phyloP scores from a whole-genome alignment of 2,329 filamentous ascomycete species.

The Aschersonia sp. region DNA sequence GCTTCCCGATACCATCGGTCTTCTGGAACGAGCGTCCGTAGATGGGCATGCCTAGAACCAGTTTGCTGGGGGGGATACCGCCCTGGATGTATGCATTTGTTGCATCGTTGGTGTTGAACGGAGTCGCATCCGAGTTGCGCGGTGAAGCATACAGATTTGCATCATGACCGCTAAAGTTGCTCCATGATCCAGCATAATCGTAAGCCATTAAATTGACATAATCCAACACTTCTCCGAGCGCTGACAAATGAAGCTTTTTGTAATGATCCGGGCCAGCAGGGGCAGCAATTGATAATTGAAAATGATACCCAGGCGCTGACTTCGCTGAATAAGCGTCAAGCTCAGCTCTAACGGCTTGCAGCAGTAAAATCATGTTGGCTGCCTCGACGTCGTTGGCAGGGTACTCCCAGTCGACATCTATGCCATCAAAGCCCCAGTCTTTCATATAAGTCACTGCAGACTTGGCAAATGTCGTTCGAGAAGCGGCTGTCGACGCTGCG shows the following conservation, averaged over 20 bases:
- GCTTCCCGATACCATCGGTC: constrained; percentile 49
- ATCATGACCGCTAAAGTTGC: constrained; percentile 47
- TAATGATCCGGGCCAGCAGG: constrained; percentile 36
- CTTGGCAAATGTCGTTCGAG: constrained; percentile 52
- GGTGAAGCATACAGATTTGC: constrained; percentile 52
- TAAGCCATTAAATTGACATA: constrained; percentile 61
- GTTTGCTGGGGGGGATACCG: constrained; percentile 48
- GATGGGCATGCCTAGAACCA: constrained; percentile 66
- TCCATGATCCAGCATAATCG: constrained; percentile 64
- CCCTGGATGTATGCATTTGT: constrained; percentile 48
- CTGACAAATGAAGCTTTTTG: constrained; percentile 28
- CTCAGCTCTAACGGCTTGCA: constrained; percentile 27
- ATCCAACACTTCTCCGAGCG: constrained; percentile 35
- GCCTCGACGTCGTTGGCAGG: constrained; percentile 23
- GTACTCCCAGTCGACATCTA: constrained; percentile 28
- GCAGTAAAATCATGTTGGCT: constrained; percentile 27
- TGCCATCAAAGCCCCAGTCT: constrained; percentile 50
- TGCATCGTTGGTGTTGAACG: constrained; percentile 53
- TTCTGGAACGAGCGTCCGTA: constrained; percentile 14
- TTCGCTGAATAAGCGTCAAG: constrained; percentile 32
- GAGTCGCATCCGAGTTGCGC: constrained; percentile 42
- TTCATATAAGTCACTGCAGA: constrained; percentile 55
- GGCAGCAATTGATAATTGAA: constrained; percentile 37
- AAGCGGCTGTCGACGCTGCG: constrained; percentile 46
- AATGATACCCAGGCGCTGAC: constrained; percentile 31